Conservation (phyloP, 257 asterid species). For the Nicotiana knightiana region DNA sequence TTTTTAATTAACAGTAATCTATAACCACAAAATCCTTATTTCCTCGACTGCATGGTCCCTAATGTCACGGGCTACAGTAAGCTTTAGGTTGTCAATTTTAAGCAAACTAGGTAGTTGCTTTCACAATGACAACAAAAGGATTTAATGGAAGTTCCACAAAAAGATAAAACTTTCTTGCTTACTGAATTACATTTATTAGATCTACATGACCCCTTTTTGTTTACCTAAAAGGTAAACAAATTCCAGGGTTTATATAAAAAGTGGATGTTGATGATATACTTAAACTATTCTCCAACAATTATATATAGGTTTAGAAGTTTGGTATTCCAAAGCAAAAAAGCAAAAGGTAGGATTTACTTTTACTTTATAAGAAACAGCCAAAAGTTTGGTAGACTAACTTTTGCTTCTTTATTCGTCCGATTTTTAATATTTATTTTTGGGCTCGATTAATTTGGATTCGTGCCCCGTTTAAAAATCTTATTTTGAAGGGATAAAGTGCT, state of each 20-base stretch:
- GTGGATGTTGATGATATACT: not conserved
- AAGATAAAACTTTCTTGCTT: not conserved
- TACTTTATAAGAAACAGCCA: not conserved
- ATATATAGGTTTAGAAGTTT: not conserved
- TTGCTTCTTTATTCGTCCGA: no score
- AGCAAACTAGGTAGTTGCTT: not conserved
- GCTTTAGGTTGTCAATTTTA: not conserved
- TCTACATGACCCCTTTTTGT: not conserved
- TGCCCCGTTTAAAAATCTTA: rapidly evolving
- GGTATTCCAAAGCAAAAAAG: not conserved
- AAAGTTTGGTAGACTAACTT: not conserved
- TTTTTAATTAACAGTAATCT: not conserved
- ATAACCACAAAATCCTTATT: not conserved
- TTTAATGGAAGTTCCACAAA: not conserved
- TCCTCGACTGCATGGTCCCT: not conserved
- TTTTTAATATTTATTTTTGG: no score
- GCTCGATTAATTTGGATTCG: no score
- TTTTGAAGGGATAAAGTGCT: no score
- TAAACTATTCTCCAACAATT: not conserved
- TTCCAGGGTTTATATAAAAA: not conserved
- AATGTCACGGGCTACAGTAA: conserved; percentile 3
- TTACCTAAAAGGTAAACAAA: not conserved
- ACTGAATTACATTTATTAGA: not conserved
- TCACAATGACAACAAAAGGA: not conserved
- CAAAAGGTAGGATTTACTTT: not conserved